Base-by-base conservation (phyloP, 1,284 basidiomycete species). In the Amanita bisporigera region DNA sequence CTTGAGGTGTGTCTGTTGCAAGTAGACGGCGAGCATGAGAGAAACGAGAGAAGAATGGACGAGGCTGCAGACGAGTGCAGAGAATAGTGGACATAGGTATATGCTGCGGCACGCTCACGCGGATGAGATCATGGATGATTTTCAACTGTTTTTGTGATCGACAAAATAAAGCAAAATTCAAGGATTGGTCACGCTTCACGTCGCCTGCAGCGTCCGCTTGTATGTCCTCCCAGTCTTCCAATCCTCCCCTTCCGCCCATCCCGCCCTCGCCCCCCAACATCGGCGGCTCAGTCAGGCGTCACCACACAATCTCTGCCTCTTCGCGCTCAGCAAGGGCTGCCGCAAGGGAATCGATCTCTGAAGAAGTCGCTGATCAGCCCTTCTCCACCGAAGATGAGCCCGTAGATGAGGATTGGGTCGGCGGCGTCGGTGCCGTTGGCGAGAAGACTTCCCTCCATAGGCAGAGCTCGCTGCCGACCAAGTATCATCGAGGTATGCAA, bases 271-370 rank as follows among this genome's bases (percentile, higher is more conserved):
- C 66, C 21, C 49, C 59, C 6, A 59, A 19, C 60, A 45, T 50
- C 50, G 50, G 83, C 1, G 81, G 82, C 41, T 82, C 83, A 45
- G 89, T 92, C 31, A 84, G 92, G 72, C 87, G 92, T 57, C 90
- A 93, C 76, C 93, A 94, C 74, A 94, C 92, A 61, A 94, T 94
- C 80, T 88, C 92, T 38, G 87, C 91, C 19, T 83, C 92, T 45
- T 92, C 91, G 61, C 85, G 92, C 71, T 82, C 86, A 9, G 84
- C 88, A 52, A 83, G 91, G 64, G 81, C 86, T 19, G 84, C 80
- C 61, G 84, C 87, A n/a, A 88, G 88, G 73, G 84, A 88, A 49
- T 77, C 85, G 61, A 90, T 91, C 69, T 88, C 88, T 60, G 90
- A 93, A 74, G 91, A 93, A 74, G 78, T 83, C 31, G 86, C 88